Evolutionary conservation across 768 basidiomycete species (phyloP).

Genomic region (Goffeauzyma gilvescens): DNA sequence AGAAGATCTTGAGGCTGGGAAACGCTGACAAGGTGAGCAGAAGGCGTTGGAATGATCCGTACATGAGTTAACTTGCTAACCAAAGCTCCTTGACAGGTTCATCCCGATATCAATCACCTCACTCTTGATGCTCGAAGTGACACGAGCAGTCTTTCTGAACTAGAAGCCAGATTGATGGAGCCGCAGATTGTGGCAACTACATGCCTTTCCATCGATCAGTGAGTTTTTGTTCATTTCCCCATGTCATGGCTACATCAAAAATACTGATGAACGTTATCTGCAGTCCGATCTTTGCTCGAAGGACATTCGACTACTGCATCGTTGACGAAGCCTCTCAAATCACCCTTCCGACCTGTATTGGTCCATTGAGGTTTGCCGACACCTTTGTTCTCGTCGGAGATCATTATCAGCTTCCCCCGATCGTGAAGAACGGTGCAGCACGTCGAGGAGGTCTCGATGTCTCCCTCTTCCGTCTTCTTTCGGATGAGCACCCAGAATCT

Average conservation of each 20-base stretch:
- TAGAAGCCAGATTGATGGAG: slow-evolving; percentile 62
- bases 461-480: slow-evolving; percentile 72
- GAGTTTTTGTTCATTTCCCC: slow-evolving; percentile 26
- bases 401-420: slow-evolving; percentile 87
- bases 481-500: slow-evolving; percentile 65
- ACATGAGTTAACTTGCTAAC: neutral
- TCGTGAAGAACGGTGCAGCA: slow-evolving; percentile 64
- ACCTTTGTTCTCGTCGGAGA: slow-evolving; percentile 90
- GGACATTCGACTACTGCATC: slow-evolving; percentile 88
- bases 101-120: slow-evolving; percentile 56
- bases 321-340: slow-evolving; percentile 97
- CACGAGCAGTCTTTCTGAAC: slow-evolving; percentile 54
- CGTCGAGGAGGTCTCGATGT: slow-evolving; percentile 70
- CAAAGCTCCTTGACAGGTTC: slow-evolving; percentile 40
- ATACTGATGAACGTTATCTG: neutral
- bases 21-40: slow-evolving; percentile 66
- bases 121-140: slow-evolving; percentile 44
- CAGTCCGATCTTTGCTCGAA: slow-evolving; percentile 64
- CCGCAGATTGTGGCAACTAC: slow-evolving; percentile 94
- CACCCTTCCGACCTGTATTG: slow-evolving; percentile 83
- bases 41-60: neutral
- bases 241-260: neutral
- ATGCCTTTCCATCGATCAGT: slow-evolving; percentile 87
- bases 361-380: slow-evolving; percentile 73
- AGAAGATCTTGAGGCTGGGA: slow-evolving; percentile 64